These are phyloP conservation scores for Pyracantha coccinea DNA, from an alignment of 331 rosid genomes.

Conservation along the genomic window DNA sequence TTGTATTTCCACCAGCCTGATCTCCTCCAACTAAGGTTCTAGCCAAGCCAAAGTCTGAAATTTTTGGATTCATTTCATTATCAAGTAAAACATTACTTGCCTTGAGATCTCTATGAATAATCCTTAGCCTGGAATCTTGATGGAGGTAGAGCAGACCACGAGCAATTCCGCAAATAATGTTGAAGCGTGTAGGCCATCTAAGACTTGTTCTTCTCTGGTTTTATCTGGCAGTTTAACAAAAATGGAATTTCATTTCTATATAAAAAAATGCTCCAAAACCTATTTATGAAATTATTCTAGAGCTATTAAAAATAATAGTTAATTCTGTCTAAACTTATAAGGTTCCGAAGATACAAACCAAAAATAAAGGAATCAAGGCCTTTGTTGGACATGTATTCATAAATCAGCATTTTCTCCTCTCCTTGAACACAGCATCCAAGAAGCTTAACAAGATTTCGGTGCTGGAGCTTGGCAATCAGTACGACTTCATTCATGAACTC, in stretches of 20 bases:
- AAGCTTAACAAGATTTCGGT: constrained; percentile 23
- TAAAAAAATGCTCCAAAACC: background rate
- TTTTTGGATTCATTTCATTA: constrained; percentile 5
- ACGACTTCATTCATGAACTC: constrained; percentile 24
- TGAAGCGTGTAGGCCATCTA: constrained; percentile 27
- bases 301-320: background rate
- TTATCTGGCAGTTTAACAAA: constrained; percentile 9
- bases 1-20: constrained; percentile 9
- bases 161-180: constrained; percentile 24
- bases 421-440: constrained; percentile 20
- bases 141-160: constrained; percentile 32
- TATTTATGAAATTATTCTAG: background rate
- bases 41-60: constrained; percentile 11
- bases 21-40: background rate
- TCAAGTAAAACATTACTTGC: constrained; percentile 33
- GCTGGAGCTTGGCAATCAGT: constrained; percentile 18
- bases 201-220: background rate
- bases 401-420: constrained; percentile 18
- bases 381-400: constrained; percentile 31
- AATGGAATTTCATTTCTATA: background rate
- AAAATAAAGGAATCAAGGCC: constrained; percentile 26
- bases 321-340: background rate
- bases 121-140: constrained; percentile 33
- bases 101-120: constrained; percentile 29
- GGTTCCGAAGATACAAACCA: constrained; percentile 8